Evolutionary conservation across 345 rosid species (phyloP).

Genomic region (Adansonia digitata): DNA sequence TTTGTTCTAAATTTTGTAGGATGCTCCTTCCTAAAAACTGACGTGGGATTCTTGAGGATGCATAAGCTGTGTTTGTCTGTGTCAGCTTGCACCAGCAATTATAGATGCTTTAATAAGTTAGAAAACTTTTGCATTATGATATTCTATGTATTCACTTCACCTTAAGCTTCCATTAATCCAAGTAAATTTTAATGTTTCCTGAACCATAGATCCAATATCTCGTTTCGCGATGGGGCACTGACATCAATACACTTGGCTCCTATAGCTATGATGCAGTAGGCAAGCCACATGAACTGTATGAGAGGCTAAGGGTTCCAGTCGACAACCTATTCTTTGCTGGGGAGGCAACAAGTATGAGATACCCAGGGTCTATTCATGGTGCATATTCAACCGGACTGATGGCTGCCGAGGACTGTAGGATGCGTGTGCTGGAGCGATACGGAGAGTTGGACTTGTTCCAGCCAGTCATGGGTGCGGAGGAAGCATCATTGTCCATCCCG

Average conservation of each 20-base stretch:
- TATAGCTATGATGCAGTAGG: slow-evolving; percentile 85
- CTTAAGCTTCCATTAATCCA: background rate
- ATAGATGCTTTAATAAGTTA: background rate
- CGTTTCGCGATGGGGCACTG: slow-evolving; percentile 32
- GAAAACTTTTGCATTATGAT: background rate
- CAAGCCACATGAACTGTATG: slow-evolving; percentile 78
- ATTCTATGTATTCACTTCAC: background rate
- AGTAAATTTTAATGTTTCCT: background rate
- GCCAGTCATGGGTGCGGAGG: slow-evolving; percentile 75
- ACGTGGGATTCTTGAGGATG: background rate
- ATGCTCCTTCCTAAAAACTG: background rate
- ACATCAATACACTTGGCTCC: slow-evolving; percentile 69
- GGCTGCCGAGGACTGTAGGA: slow-evolving; percentile 93
- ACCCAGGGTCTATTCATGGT: slow-evolving; percentile 86
- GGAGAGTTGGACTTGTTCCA: slow-evolving; percentile 78
- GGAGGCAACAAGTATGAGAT: slow-evolving; percentile 78
- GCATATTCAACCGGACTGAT: slow-evolving; percentile 80
- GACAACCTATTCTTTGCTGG: slow-evolving; percentile 97
- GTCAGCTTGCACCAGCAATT: background rate
- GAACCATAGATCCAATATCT: slow-evolving; percentile 13
- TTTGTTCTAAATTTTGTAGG: background rate
- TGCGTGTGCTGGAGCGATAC: slow-evolving; percentile 85
- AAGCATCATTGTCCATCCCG: slow-evolving; percentile 59
- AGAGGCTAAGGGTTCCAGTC: slow-evolving; percentile 74
- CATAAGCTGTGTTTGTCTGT: background rate